phyloP scores from a whole-genome alignment of 1,139 yeast species.

The Lodderomyces metapsilosis region DNA sequence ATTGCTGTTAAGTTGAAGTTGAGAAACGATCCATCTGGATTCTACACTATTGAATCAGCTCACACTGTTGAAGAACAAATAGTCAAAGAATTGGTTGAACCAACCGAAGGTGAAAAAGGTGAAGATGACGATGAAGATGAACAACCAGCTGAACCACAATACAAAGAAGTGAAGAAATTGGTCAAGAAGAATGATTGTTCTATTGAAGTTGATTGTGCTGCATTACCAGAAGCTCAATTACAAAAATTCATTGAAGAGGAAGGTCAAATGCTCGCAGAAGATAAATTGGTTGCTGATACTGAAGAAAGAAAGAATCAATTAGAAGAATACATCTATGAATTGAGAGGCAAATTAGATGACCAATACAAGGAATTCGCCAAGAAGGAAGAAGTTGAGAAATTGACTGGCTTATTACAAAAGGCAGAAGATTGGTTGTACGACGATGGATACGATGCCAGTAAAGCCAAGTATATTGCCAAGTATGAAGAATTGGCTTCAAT shows the following conservation, averaged over 20 bases:
- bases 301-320: conserved; percentile 98
- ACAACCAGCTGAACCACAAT: conserved; percentile 73
- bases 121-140: conserved; percentile 48
- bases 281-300: conserved; percentile 96
- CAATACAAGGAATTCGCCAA: conserved; percentile 86
- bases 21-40: conserved; percentile 96
- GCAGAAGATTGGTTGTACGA: conserved; percentile 99
- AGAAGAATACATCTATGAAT: conserved; percentile 96
- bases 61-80: conserved; percentile 91
- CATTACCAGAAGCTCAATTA: conserved; percentile 60
- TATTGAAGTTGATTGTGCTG: conserved; percentile 56
- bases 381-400: conserved; percentile 82
- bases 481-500: conserved; percentile 94
- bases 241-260: conserved; percentile 74
- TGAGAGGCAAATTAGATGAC: conserved; percentile 96
- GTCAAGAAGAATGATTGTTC: conserved; percentile 85
- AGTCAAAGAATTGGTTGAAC: conserved; percentile 78
- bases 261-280: conserved; percentile 80
- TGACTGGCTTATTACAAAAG: conserved; percentile 69
- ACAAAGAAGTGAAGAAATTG: conserved; percentile 86
- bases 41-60: conserved; percentile 91
- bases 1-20: conserved; percentile 90
- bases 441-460: conserved; percentile 93
- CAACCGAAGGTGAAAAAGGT: conserved; percentile 45
- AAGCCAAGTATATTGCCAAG: conserved; percentile 96